A percentile compares a stretch with the other conserved stretches of the same genome.
Evolutionary conservation across 257 asterid genomes (phyloP).

Genomic region (Solanum lycopersicoides): DNA sequence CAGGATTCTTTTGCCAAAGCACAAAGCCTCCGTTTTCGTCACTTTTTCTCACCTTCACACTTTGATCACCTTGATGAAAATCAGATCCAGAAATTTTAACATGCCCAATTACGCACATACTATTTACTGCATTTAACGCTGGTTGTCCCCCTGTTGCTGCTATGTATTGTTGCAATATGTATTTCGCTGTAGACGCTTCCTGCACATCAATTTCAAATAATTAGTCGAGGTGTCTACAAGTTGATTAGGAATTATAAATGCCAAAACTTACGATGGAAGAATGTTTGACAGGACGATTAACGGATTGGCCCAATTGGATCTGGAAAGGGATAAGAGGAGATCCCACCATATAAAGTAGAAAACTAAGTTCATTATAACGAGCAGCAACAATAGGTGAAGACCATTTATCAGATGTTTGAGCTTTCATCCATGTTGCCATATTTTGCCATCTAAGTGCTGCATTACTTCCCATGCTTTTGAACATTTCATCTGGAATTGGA

Average conservation of each 20-base stretch:
- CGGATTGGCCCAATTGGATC: slow-evolving; percentile 40
- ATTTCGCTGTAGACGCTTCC: slow-evolving; percentile 96
- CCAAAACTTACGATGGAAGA: slow-evolving; percentile 53
- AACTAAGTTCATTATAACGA: slow-evolving; percentile 71
- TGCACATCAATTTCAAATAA: slow-evolving; percentile 1
- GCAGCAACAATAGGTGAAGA: slow-evolving; percentile 72
- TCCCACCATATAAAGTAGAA: slow-evolving; percentile 60
- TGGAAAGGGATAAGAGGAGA: slow-evolving; percentile 79
- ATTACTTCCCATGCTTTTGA: slow-evolving; percentile 50
- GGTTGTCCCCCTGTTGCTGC: slow-evolving; percentile 93
- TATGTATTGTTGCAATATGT: slow-evolving; percentile 73
- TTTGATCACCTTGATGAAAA: slow-evolving; percentile 78
- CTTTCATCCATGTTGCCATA: slow-evolving; percentile 93
- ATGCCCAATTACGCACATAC: slow-evolving; percentile 85
- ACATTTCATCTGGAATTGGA: slow-evolving; percentile 93
- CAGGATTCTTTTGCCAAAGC: slow-evolving; percentile 89
- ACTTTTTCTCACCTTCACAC: slow-evolving; percentile 49
- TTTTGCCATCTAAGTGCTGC: slow-evolving; percentile 82
- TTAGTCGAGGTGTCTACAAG: not conserved
- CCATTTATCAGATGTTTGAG: slow-evolving; percentile 79
- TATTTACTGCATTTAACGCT: slow-evolving; percentile 46
- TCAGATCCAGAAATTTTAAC: slow-evolving; percentile 68
- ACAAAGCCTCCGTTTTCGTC: slow-evolving; percentile 84
- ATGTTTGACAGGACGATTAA: slow-evolving; percentile 57
- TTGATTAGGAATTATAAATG: not conserved